Conservation (phyloP, 129 eudicot genomes). For the Chrysanthemum makinoi region DNA sequence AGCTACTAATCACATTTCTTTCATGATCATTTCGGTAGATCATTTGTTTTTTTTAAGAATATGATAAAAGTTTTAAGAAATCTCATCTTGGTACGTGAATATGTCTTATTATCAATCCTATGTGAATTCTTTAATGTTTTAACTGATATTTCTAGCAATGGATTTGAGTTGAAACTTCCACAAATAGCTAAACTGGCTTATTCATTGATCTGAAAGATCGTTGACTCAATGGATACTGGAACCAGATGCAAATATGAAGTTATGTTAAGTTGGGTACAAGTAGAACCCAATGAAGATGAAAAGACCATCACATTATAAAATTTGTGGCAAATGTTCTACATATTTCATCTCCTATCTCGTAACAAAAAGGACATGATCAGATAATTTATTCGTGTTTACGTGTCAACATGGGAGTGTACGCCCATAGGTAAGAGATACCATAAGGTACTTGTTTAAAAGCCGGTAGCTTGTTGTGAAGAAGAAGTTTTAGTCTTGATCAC, state of each 20-base stretch:
- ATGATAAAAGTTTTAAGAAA: too few species aligned
- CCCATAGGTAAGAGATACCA: neutral
- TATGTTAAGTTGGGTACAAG: neutral
- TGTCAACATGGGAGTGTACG: neutral
- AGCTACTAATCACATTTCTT: too few species aligned
- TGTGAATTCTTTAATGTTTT: too few species aligned
- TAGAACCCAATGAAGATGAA: neutral
- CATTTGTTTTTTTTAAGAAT: too few species aligned
- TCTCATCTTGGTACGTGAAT: too few species aligned
- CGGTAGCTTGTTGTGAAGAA: slow-evolving; percentile 23
- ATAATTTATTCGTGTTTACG: slow-evolving; percentile 14
- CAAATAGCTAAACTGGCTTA: too few species aligned
- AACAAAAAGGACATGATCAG: slow-evolving; percentile 7
- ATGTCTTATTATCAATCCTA: too few species aligned
- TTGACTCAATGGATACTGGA: neutral
- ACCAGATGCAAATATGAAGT: neutral
- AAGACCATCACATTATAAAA: slow-evolving; percentile 12
- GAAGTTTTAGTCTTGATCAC: slow-evolving; percentile 25
- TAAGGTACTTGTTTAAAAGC: slow-evolving; percentile 17
- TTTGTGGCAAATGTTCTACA: neutral
- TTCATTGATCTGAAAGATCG: neutral
- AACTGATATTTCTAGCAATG: too few species aligned
- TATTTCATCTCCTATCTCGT: slow-evolving; percentile 11
- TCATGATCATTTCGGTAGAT: too few species aligned
- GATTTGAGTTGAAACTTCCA: too few species aligned